Conservation (phyloP, 1,284 basidiomycete species). For the Gomphus sp. region DNA sequence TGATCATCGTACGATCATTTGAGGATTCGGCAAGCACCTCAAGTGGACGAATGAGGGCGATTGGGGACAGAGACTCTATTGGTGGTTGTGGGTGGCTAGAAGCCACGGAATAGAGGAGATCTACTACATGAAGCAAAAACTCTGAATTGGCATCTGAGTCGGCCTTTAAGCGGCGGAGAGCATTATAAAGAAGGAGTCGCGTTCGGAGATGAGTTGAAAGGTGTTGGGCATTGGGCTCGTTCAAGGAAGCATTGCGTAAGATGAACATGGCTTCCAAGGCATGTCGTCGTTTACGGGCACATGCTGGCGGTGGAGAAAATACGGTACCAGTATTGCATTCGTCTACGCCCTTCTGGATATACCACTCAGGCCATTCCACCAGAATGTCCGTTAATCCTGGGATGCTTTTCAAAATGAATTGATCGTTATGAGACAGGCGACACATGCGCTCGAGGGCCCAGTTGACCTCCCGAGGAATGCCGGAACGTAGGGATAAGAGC, state of each 20-base stretch:
- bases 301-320: conserved; percentile 45
- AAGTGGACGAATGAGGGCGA: conserved; percentile 41
- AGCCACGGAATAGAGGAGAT: conserved; percentile 47
- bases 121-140: conserved; percentile 57
- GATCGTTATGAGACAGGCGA: conserved; percentile 65
- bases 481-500: conserved; percentile 69
- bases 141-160: conserved; percentile 55
- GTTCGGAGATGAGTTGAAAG: conserved; percentile 52
- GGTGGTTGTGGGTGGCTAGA: conserved; percentile 30
- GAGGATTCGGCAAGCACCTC: conserved; percentile 45
- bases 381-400: conserved; percentile 72
- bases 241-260: conserved; percentile 65
- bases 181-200: conserved; percentile 47
- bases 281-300: conserved; percentile 47
- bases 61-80: conserved; percentile 15
- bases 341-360: conserved; percentile 12
- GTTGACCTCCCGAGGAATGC: conserved; percentile 62
- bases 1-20: conserved; percentile 62
- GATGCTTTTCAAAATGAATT: conserved; percentile 56
- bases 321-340: conserved; percentile 25
- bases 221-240: conserved; percentile 53
- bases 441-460: conserved; percentile 78
- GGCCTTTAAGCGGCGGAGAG: conserved; percentile 45
- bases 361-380: conserved; percentile 78
- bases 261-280: conserved; percentile 69